phyloP scores from a whole-genome alignment of 176 grass and related monocot genomes.

The Ampelocalamus luodianensis region DNA sequence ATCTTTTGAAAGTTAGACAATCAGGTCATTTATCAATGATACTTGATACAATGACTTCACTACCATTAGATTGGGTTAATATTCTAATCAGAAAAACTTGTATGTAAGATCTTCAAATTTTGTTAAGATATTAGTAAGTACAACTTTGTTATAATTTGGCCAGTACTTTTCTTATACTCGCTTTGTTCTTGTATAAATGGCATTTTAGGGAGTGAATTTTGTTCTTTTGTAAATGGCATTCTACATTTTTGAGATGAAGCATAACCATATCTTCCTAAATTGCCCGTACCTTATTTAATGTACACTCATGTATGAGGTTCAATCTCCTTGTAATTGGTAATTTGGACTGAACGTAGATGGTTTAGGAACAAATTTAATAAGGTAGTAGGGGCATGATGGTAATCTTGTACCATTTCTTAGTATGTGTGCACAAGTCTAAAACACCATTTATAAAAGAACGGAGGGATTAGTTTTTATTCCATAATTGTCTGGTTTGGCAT shows the following conservation, averaged over 20 bases:
- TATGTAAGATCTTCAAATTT: not conserved
- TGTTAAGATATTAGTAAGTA: not conserved
- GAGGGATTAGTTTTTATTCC: not conserved
- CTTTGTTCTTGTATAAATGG: not conserved
- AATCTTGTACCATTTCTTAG: not conserved
- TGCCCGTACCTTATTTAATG: not conserved
- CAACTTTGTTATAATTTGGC: constrained; percentile 1
- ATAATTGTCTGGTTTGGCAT: not conserved
- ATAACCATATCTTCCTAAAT: constrained; percentile 4
- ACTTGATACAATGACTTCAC: not conserved
- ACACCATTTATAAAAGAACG: not conserved
- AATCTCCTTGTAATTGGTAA: not conserved
- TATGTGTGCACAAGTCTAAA: not conserved
- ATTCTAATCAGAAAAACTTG: not conserved
- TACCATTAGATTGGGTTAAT: not conserved
- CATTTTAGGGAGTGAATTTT: not conserved
- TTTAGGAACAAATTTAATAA: not conserved
- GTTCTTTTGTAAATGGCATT: not conserved
- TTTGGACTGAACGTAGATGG: not conserved
- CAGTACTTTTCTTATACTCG: not conserved
- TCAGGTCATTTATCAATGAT: not conserved
- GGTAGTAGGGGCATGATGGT: not conserved
- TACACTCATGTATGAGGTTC: not conserved
- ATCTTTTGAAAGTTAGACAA: not conserved
- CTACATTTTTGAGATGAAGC: not conserved